phyloP scores from a whole-genome alignment of 139 green algal genomes.

The Mesotaenium endlicherianum region DNA sequence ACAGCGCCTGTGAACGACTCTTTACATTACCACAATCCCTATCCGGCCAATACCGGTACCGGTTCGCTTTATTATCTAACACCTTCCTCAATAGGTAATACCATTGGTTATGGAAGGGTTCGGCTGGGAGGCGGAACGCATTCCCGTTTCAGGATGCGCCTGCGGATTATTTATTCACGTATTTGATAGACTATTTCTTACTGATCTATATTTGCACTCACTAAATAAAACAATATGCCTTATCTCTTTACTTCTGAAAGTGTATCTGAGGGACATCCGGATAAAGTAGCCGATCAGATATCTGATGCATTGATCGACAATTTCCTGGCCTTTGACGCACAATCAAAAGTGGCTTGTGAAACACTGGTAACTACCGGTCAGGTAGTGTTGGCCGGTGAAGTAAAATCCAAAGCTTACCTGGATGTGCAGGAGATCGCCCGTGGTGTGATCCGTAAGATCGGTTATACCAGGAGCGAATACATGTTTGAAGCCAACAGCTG shows the following conservation, averaged over 20 bases:
- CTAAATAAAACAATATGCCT: no score
- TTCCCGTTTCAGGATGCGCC: no score
- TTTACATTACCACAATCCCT: no score
- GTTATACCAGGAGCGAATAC: slow-evolving; percentile 86
- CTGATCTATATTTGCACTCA: no score
- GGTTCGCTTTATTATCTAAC: no score
- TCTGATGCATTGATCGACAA: slow-evolving; percentile 96
- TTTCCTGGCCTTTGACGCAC: slow-evolving; percentile 70
- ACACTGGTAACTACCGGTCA: not conserved
- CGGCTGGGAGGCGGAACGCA: no score
- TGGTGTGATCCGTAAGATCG: slow-evolving; percentile 75
- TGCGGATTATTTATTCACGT: no score
- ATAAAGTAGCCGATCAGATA: slow-evolving; percentile 85
- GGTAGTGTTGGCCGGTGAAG: slow-evolving; percentile 99
- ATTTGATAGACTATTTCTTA: no score
- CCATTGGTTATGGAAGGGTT: no score
- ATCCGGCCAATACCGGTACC: no score
- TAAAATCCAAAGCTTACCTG: slow-evolving; percentile 96
- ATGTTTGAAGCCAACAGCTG: slow-evolving; percentile 91
- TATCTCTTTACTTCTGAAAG: slow-evolving; percentile 90
- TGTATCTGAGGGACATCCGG: slow-evolving; percentile 75
- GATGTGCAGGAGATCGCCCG: slow-evolving; percentile 90
- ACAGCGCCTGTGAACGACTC: no score
- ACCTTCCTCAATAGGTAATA: no score
- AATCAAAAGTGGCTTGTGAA: not conserved